Base-by-base conservation (phyloP, 306 rosid genomes). In the Bauhinia variegata region DNA sequence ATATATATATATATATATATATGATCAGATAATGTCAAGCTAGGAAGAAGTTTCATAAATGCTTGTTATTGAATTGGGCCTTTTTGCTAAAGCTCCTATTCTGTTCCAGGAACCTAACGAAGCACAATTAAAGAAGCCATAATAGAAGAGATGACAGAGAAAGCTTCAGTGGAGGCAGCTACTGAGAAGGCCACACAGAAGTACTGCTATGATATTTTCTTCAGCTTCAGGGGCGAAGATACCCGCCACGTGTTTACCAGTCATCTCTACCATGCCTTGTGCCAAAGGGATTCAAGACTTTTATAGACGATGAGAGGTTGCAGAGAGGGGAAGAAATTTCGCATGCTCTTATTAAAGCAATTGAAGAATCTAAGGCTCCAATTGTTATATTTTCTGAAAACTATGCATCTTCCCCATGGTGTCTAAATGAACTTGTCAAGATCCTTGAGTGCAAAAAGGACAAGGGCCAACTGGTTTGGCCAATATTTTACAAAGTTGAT, bases 401-500 rank as follows among this genome's bases (percentile, higher is more conserved):
- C 7, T 59, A 59, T n/a, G n/a, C n/a, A n/a, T n/a, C n/a, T n/a
- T 38, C 75, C 50, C 19, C 31, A 0, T 48, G 75, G 67, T 70
- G 75, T 5, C 67, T 70, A 0, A 18, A 34, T 59, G 67, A 59
- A 49, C 75, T 70, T 38, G 67, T 12, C 4, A 17, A 19, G 52
- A 70, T 70, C 52, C 4, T 48, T 0, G 5, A 59, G 1, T 50
- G 50, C 1, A 6, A 3, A 44, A 2, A 23, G 28, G 28, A 15
- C 14, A 7, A 18, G 5, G 4, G 18, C 37, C 67, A 59, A 8
- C 10, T 10, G 4, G 36, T 11, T 11, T 59, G 39, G 4, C 75
- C 75, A 18, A 28, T 70, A 0, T 70, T 70, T 13, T 70, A 48
- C 44, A n/a, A n/a, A n/a, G n/a, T n/a, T n/a, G n/a, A n/a, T n/a